phyloP scores from a whole-genome alignment of 306 rosid species.

The Malus fusca region DNA sequence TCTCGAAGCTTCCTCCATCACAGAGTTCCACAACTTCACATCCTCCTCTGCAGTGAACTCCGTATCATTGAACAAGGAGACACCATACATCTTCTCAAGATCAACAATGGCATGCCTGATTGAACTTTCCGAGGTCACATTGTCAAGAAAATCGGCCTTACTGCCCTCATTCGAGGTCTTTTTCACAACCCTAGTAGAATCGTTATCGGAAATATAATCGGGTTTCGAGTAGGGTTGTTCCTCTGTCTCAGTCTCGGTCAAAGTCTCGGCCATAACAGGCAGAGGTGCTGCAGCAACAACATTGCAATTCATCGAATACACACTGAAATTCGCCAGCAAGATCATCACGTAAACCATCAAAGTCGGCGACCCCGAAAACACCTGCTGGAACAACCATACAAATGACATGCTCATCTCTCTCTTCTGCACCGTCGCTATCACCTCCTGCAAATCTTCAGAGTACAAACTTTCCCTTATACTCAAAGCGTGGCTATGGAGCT shows the following conservation, averaged over 20 bases:
- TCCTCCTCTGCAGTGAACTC: slow-evolving; percentile 39
- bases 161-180: neutral
- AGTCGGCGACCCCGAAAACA: slow-evolving; percentile 56
- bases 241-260: neutral
- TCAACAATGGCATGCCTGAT: slow-evolving; percentile 5
- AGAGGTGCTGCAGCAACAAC: slow-evolving; percentile 19
- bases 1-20: slow-evolving; percentile 52
- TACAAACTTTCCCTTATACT: slow-evolving; percentile 40
- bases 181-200: slow-evolving; percentile 2
- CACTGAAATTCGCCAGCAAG: slow-evolving; percentile 53
- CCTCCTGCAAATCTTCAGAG: slow-evolving; percentile 47
- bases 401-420: slow-evolving; percentile 63
- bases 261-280: slow-evolving; percentile 5
- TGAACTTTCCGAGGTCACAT: neutral
- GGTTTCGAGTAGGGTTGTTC: slow-evolving; percentile 6
- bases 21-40: slow-evolving; percentile 37
- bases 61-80: slow-evolving; percentile 1
- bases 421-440: slow-evolving; percentile 34
- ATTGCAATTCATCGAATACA: slow-evolving; percentile 42
- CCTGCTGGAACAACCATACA: slow-evolving; percentile 70
- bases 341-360: slow-evolving; percentile 63
- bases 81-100: neutral
- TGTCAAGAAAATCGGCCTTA: neutral
- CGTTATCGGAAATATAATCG: neutral
- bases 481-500: slow-evolving; percentile 57